Base-by-base conservation (phyloP, 2,329 filamentous ascomycete species). In the Furcasterigmium furcatum region DNA sequence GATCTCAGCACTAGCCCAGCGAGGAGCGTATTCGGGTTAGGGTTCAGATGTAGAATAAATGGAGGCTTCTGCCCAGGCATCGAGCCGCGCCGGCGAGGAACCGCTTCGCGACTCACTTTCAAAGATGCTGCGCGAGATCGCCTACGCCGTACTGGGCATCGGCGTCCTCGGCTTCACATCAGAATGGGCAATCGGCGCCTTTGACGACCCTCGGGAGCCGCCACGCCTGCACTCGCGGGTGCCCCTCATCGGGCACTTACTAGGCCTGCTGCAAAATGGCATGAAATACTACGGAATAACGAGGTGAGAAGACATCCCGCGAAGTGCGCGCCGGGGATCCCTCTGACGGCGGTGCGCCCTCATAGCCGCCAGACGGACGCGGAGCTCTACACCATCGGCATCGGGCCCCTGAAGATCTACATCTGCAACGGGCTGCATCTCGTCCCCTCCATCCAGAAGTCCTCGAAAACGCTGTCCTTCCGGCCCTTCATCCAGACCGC, bases 371-470 rank as follows among this genome's bases (percentile, higher is more conserved):
- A 18, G 25, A 38, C 36, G 22, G 44, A 47, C 18, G 49, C 51
- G 4, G 60, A 63, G 44, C 55, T 63, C 6, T 63, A 56, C 20
- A 60, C 58, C 0, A 42, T 63, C 16, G 49, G 45, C 9, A 53
- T 60, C 20, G 49, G 62, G 43, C 55, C 52, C 40, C 51, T 55
- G 5, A 62, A 61, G 14, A 49, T 63, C 30, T 63, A 63, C 43
- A 48, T 61, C 10, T 46, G 51, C 39, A 54, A 57, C 19, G 54
- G 58, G 1, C 47, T 44, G 4, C 58, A 57, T 4, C 54, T 62
- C 2, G 51, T 55, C 1, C 55, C 58, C 2, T n/a, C 53, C 0
- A 54, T 62, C 22, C 58, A 59, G 41, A 48, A 46, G 16, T 40
- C 50, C 0, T 50, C 52, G 9, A 59, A 57, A 18, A 55, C 54